These are phyloP conservation scores for Scutellaria barbata DNA, from an alignment of 257 asterid genomes.

Conservation along the genomic window DNA sequence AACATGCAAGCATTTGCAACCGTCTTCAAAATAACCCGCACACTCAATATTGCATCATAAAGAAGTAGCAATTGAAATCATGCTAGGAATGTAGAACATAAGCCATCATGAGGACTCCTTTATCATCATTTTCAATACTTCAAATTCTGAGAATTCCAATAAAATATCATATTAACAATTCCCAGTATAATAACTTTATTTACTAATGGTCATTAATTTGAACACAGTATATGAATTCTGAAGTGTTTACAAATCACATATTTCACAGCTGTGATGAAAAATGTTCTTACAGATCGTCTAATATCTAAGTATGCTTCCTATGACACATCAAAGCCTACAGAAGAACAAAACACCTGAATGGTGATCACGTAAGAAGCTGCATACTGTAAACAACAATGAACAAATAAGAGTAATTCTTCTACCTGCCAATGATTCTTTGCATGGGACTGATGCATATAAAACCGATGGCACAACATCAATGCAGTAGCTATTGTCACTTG, in stretches of 20 bases:
- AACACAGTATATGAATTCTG: neutral
- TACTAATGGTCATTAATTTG: constrained; percentile 7
- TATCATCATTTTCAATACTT: constrained; percentile 21
- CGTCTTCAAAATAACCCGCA: constrained; percentile 49
- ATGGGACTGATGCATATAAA: constrained; percentile 70
- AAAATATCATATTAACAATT: constrained; percentile 10
- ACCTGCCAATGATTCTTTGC: constrained; percentile 76
- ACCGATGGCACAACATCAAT: constrained; percentile 63
- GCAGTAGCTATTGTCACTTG: constrained; percentile 68
- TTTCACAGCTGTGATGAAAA: constrained; percentile 5
- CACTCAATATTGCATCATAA: constrained; percentile 29
- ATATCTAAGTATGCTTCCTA: constrained; percentile 11
- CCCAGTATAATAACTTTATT: neutral
- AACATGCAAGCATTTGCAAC: constrained; percentile 62
- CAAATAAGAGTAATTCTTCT: constrained; percentile 23
- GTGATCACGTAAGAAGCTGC: constrained; percentile 15
- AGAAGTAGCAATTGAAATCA: constrained; percentile 19
- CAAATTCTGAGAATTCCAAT: neutral
- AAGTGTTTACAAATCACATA: neutral
- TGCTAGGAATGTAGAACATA: constrained; percentile 26
- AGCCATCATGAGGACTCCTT: constrained; percentile 8
- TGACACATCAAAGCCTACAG: constrained; percentile 6
- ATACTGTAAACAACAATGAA: neutral
- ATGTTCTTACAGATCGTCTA: constrained; percentile 12
- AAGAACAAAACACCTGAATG: neutral